Evolutionary conservation across 371 early-diverging fungal genomes (phyloP).

Genomic region (Chytridium lagenaria): DNA sequence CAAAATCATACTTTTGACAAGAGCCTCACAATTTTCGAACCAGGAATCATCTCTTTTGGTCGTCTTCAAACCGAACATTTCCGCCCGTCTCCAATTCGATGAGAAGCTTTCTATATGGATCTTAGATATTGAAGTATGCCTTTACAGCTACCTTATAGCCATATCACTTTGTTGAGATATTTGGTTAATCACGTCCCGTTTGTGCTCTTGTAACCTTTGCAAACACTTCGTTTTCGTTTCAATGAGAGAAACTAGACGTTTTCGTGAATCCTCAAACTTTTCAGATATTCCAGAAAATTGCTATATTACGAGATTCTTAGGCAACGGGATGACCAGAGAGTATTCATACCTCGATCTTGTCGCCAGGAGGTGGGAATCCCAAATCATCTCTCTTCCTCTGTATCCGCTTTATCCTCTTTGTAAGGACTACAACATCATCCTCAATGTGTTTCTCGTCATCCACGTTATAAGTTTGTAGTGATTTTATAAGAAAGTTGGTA

Average conservation of each 20-base stretch:
- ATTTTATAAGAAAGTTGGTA: slow-evolving; percentile 54
- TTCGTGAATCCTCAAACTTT: slow-evolving; percentile 34
- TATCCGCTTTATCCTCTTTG: slow-evolving; percentile 33
- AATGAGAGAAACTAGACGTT: slow-evolving; percentile 34
- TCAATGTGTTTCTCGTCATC: slow-evolving; percentile 33
- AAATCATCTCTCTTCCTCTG: slow-evolving; percentile 45
- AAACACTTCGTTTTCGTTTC: slow-evolving; percentile 35
- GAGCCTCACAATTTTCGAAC: slow-evolving; percentile 48
- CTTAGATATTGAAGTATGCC: slow-evolving; percentile 1
- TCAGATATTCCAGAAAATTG: slow-evolving; percentile 19
- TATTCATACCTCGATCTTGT: slow-evolving; percentile 1
- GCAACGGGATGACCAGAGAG: background rate
- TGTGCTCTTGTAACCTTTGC: slow-evolving; percentile 37
- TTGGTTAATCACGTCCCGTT: slow-evolving; percentile 40
- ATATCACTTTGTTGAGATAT: slow-evolving; percentile 54
- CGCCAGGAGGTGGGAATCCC: slow-evolving; percentile 7
- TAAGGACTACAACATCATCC: slow-evolving; percentile 34
- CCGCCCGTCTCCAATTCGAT: slow-evolving; percentile 62
- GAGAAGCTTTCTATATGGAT: slow-evolving; percentile 43
- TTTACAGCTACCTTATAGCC: slow-evolving; percentile 46
- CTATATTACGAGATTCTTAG: slow-evolving; percentile 2
- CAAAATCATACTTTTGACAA: slow-evolving; percentile 50
- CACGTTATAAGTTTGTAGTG: slow-evolving; percentile 30
- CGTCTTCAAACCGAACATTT: slow-evolving; percentile 62
- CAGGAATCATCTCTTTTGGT: slow-evolving; percentile 48